Base-by-base conservation (phyloP, 2,329 filamentous ascomycete species). In the Furcasterigmium sp. region DNA sequence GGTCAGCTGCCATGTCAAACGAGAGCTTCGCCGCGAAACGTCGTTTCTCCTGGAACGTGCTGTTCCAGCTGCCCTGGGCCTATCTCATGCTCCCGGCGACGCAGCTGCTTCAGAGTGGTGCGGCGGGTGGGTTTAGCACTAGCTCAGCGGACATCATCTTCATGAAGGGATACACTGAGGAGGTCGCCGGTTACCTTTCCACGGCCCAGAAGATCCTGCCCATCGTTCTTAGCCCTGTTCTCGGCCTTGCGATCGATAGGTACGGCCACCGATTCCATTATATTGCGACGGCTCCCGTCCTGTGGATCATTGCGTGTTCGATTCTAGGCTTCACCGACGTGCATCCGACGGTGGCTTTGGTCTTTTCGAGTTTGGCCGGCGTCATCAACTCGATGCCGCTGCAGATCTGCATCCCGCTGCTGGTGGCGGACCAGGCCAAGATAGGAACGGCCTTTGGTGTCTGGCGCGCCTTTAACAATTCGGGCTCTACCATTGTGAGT, bases 181-280 rank as follows among this genome's bases (percentile, higher is more conserved):
- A 50, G 18, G 43, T 46, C 1, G 52, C 52, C 3, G 52, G 53
- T 3, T 56, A 47, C 32, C 25, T 56, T n/a, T 46, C 51, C 1
- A 56, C 51, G 2, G 53, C 42, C 0, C 51, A 55, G 15, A 49
- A 48, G 28, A 43, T 55, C 13, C 39, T 55, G 15, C 41, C 41
- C 1, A 55, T 55, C 11, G 45, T 55, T 5, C 35, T 46, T n/a
- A 50, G 47, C 9, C 53, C 52, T 2, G 32, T 50, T 2, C 30
- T 53, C 1, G 51, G 53, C 8, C 36, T 45, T 21, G 38, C 41
- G 7, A 53, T 56, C 14, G 51, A 55, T n/a, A 48, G 37, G 41
- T 56, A 55, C n/a, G 48, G 52, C 0, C 51, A 55, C 25, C 46
- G 52, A 2, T 56, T 56, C 26, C 52, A 56, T 25, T 48, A 48